phyloP scores from a whole-genome alignment of 371 early-diverging fungal genomes.

The Zancudomyces culisetae region DNA sequence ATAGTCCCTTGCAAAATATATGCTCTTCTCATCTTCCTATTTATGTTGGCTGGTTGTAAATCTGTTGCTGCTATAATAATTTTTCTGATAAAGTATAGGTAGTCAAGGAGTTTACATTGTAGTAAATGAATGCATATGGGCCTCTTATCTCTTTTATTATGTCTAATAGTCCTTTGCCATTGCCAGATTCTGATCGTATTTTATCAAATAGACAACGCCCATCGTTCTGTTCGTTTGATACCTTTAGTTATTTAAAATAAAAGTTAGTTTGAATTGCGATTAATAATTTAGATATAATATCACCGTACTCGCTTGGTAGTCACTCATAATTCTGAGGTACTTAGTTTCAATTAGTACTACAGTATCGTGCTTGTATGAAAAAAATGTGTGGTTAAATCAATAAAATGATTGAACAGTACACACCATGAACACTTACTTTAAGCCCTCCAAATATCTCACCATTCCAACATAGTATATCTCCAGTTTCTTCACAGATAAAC shows the following conservation, averaged over 20 bases:
- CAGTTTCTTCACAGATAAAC: constrained; percentile 18
- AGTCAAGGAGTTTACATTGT: constrained; percentile 64
- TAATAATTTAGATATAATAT: too few species aligned
- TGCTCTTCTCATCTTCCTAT: constrained; percentile 8
- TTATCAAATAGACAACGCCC: constrained; percentile 27
- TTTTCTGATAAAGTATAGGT: constrained; percentile 44
- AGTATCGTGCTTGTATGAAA: too few species aligned
- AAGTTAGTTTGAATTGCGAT: background rate
- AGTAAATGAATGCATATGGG: constrained; percentile 58
- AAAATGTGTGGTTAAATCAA: too few species aligned
- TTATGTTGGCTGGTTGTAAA: too few species aligned
- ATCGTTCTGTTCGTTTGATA: constrained; percentile 28
- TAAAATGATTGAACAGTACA: too few species aligned
- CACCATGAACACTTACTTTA: constrained; percentile 14
- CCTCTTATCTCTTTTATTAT: constrained; percentile 41
- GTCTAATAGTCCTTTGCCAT: constrained; percentile 17
- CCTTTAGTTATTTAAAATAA: background rate
- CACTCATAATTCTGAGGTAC: too few species aligned
- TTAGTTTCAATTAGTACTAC: too few species aligned
- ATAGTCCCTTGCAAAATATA: constrained; percentile 8
- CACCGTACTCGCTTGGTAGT: too few species aligned
- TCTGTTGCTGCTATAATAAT: background rate
- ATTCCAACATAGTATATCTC: constrained; percentile 56
- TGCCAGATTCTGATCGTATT: constrained; percentile 13
- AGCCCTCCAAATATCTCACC: constrained; percentile 66